Base-by-base conservation (phyloP, 345 rosid species). In the Pistacia vera region DNA sequence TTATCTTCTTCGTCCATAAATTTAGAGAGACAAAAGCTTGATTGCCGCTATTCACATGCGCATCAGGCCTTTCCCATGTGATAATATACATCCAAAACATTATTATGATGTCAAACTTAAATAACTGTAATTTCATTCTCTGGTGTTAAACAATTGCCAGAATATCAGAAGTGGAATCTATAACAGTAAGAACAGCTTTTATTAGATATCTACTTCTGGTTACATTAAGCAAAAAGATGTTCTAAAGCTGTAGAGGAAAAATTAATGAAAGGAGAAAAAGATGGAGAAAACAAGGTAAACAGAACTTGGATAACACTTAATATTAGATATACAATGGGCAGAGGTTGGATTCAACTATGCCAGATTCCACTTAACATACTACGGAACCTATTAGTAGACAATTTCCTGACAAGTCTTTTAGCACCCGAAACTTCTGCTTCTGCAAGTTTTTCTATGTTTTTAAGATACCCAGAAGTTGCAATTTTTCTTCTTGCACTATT, bases 361-460 rank as follows among this genome's bases (percentile, higher is more conserved):
- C 96, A 94, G 82, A 94, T 76, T 81, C 97, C 97, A 79, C 81
- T 90, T 44, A 93, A 83, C 81, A 95, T 75, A 52, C 85, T 87
- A 4, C 93, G 88, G 78, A 95, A 90, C 79, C 88, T 85, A 76
- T 90, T 91, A 11, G 82, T 74, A 33, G 98, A 95, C 28, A 95
- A 70, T 78, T 88, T 95, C 86, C 91, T 88, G 72, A 92, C 88
- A 78, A 95, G 93, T 78, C 80, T 89, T 85, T 92, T 95, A 68
- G 97, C 99, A 78, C 91, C 99, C 10, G 82, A 75, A 58, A 85
- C 94, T 77, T 93, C 97, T 14, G 90, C 90, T 73, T 88, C 97
- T 16, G 99, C 93, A 66, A 95, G 87, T 80, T 93, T 95, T 78
- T 92, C 97, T 56, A 95, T 86, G 86, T 82, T 90, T 83, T 92